phyloP scores from a whole-genome alignment of 306 rosid genomes.

The Cucumis hystrix region DNA sequence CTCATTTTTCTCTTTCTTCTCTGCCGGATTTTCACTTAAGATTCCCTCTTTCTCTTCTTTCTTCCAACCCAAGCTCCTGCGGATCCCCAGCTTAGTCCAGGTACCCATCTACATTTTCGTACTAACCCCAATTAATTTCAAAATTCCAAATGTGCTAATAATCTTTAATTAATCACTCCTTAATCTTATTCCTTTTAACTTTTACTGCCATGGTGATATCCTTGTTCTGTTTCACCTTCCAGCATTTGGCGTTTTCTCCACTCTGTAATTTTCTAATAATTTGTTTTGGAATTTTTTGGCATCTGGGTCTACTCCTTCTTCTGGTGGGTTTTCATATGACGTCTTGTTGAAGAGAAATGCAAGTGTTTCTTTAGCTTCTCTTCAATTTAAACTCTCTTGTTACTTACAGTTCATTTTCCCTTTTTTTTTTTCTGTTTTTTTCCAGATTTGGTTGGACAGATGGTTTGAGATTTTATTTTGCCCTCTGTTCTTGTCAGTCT shows the following conservation, averaged over 20 bases:
- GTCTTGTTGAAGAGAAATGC: slow-evolving; percentile 13
- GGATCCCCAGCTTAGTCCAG: slow-evolving; percentile 24
- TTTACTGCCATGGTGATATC: background rate
- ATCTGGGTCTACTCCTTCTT: slow-evolving; percentile 11
- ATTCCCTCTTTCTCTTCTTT: slow-evolving; percentile 9
- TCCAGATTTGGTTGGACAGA: slow-evolving; percentile 25
- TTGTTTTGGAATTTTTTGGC: slow-evolving; percentile 13
- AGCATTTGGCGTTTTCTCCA: slow-evolving; percentile 12
- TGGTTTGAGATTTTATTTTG: slow-evolving; percentile 36
- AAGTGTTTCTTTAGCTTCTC: background rate
- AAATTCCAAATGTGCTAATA: background rate
- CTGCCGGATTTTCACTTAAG: slow-evolving; percentile 19
- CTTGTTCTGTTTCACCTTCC: slow-evolving; percentile 11
- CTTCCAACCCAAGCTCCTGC: slow-evolving; percentile 29
- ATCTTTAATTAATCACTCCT: background rate
- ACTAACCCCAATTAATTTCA: background rate
- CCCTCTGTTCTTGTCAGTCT: slow-evolving; percentile 55
- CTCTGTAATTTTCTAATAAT: slow-evolving; percentile 23
- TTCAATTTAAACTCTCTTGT: background rate
- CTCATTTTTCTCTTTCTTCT: background rate
- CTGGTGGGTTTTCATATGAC: slow-evolving; percentile 7
- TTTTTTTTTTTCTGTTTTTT: background rate
- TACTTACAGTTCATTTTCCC: background rate
- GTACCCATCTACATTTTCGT: slow-evolving; percentile 9
- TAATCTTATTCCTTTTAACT: slow-evolving; percentile 4